Evolutionary conservation across 2,329 filamentous ascomycete genomes (phyloP), one percentile per base, ranked within the genome.

Genomic region (Dothiorella sarmentorum): DNA sequence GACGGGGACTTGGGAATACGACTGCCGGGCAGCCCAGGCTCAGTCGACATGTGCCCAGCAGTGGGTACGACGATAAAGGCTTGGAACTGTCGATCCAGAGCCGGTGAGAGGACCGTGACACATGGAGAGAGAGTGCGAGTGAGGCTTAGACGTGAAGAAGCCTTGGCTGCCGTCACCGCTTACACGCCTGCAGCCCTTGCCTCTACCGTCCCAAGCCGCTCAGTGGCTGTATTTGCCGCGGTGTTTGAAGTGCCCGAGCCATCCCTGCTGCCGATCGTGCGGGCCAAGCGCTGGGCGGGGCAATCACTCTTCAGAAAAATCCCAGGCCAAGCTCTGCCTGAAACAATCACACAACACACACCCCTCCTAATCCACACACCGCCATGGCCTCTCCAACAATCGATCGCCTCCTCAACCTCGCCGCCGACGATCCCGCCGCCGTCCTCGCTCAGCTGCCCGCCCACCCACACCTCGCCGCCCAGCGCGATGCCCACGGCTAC

Each of bases 401-500:
- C 63, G 78, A 80, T 62, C 65, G 73, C 26, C 74, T 81, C 24
- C 72, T 81, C 45, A 80, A 78, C 63, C 73, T 81, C 49, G 93
- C 92, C 38, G 90, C 93, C 61, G 93, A 96, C 72, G 88, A 91
- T 68, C 88, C 88, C 53, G 76, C 84, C 40, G 80, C 83, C 43
- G 84, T 99, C 57, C 79, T 96, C 62, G 79, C 85, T 60, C 84
- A 92, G 65, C 85, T 99, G 55, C 83, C 84, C 63, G 78, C 85
- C 61, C 83, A 91, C 65, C 90, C 91, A 31, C 75, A 83, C n/a
- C 79, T 96, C 56, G 93, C 94, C 56, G 83, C 86, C 2, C 77
- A 82, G 55, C 90, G 96, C 76, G 94, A 99, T 73, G 85, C 88
- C 61, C 89, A 97, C 69, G 94, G 94, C 67, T 99, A 99, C 78